These are phyloP conservation scores for Neonectria faginata DNA, from an alignment of 2,329 filamentous ascomycete species.

Conservation along the genomic window DNA sequence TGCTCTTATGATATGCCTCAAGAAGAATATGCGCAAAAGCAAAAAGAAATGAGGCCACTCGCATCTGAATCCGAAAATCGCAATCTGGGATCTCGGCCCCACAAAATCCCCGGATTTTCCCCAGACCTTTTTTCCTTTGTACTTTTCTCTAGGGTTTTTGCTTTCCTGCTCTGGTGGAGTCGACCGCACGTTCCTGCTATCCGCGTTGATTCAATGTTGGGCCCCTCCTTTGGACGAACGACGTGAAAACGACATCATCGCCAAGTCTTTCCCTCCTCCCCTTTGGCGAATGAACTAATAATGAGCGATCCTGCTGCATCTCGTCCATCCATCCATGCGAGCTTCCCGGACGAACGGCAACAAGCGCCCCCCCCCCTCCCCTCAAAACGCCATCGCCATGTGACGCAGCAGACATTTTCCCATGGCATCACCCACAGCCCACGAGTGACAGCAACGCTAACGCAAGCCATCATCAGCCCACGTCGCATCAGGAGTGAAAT, in stretches of 20 bases:
- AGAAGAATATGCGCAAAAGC: not conserved
- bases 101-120: slow-evolving; percentile 9
- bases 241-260: not conserved
- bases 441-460: not conserved
- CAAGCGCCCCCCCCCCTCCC: not conserved
- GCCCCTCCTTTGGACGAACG: not conserved
- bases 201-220: not conserved
- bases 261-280: too few relatives aligned
- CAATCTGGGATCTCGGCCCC: slow-evolving; percentile 18
- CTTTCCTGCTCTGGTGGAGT: not conserved
- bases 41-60: not conserved
- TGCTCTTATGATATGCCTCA: not conserved
- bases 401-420: not conserved
- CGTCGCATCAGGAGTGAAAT: not conserved
- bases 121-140: not conserved
- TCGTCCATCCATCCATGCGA: not conserved
- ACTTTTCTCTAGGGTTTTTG: not conserved
- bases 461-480: not conserved
- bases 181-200: not conserved
- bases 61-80: slow-evolving; percentile 5
- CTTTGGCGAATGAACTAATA: not conserved
- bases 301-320: not conserved
- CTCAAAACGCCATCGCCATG: slow-evolving; percentile 5
- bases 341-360: slow-evolving; percentile 6
- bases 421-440: not conserved